phyloP scores from a whole-genome alignment of 129 eudicot genomes.

The Artemisia argyi region DNA sequence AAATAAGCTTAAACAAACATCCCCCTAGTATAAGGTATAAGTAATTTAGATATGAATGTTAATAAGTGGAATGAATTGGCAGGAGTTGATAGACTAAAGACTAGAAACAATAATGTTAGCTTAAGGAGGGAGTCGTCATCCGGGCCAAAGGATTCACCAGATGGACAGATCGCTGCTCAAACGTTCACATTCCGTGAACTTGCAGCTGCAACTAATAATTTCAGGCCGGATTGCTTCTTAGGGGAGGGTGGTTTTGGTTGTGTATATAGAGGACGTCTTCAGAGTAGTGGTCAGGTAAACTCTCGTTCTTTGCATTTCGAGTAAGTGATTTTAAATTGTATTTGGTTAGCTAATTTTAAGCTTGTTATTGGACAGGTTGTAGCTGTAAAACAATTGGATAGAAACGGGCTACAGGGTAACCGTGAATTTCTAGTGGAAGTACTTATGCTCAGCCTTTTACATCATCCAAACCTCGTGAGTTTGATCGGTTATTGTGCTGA shows the following conservation, averaged over 20 bases:
- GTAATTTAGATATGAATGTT: not conserved
- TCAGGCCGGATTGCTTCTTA: slow-evolving; percentile 50
- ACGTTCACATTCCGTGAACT: slow-evolving; percentile 74
- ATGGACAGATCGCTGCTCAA: slow-evolving; percentile 29
- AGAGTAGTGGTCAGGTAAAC: slow-evolving; percentile 39
- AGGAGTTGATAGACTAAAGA: slow-evolving; percentile 73
- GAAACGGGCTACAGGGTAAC: slow-evolving; percentile 80
- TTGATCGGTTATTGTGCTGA: slow-evolving; percentile 75
- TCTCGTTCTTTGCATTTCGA: no score
- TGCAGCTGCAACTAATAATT: slow-evolving; percentile 61
- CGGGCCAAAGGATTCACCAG: slow-evolving; percentile 21
- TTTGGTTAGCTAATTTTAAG: not conserved
- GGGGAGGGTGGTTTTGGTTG: slow-evolving; percentile 95
- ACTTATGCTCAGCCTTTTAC: slow-evolving; percentile 76
- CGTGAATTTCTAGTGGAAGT: slow-evolving; percentile 73
- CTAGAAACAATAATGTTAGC: slow-evolving; percentile 55
- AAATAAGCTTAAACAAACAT: no score
- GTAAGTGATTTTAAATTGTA: no score
- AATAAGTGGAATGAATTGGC: slow-evolving; percentile 16
- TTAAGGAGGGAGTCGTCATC: slow-evolving; percentile 33
- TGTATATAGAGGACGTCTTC: slow-evolving; percentile 75
- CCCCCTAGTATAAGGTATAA: no score
- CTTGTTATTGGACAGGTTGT: slow-evolving; percentile 40
- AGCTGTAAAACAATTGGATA: slow-evolving; percentile 77
- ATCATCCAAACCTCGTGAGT: slow-evolving; percentile 71